phyloP scores from a whole-genome alignment of 805 yeast species.

The Teunomyces aglyptinius region DNA sequence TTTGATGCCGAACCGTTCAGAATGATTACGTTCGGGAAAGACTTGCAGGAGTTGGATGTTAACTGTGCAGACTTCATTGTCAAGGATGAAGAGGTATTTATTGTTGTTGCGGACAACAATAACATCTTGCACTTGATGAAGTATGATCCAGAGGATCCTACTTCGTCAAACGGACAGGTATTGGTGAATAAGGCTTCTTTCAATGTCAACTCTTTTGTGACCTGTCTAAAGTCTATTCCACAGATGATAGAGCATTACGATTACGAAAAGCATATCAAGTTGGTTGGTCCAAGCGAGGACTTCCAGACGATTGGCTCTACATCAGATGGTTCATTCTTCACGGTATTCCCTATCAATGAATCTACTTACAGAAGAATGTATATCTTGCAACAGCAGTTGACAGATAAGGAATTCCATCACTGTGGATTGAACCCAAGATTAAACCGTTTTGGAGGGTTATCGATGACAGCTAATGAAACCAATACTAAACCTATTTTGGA shows the following conservation, averaged over 20 bases:
- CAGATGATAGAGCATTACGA: constrained; percentile 35
- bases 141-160: constrained; percentile 90
- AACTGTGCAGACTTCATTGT: constrained; percentile 74
- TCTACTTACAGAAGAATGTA: constrained; percentile 74
- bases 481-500: constrained; percentile 66
- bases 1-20: constrained; percentile 95
- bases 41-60: constrained; percentile 60
- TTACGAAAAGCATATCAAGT: constrained; percentile 15
- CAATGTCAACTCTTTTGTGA: constrained; percentile 60
- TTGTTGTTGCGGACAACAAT: constrained; percentile 67
- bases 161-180: constrained; percentile 75
- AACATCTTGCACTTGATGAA: constrained; percentile 68
- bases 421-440: constrained; percentile 81
- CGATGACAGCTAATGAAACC: constrained; percentile 31
- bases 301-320: constrained; percentile 71
- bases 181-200: constrained; percentile 70
- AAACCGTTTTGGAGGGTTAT: constrained; percentile 51
- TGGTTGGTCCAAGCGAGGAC: constrained; percentile 22
- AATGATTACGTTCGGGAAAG: constrained; percentile 75
- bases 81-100: constrained; percentile 63
- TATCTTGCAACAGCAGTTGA: constrained; percentile 82
- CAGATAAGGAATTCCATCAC: constrained; percentile 68
- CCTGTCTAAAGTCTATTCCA: constrained; percentile 49
- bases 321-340: constrained; percentile 75
- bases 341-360: constrained; percentile 74